Conservation (phyloP, 345 rosid species). For the Combretum micranthum region DNA sequence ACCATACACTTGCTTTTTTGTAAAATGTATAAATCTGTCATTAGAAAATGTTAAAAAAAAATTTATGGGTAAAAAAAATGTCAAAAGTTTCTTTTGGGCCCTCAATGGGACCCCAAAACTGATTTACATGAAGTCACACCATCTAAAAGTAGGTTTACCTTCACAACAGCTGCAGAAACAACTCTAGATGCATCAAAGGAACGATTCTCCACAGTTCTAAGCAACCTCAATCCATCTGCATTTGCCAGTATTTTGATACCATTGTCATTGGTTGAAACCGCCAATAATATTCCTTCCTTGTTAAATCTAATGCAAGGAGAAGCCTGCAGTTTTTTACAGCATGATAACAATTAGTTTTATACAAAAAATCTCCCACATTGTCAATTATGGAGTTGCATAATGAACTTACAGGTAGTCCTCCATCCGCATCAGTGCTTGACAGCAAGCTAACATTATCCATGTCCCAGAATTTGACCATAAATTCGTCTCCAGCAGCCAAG, state of each 20-base stretch:
- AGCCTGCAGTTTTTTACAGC: slow-evolving; percentile 43
- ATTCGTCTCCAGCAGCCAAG: slow-evolving; percentile 88
- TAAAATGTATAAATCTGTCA: too few relatives aligned
- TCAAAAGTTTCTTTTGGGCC: too few relatives aligned
- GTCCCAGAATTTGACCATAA: slow-evolving; percentile 72
- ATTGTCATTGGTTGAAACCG: slow-evolving; percentile 77
- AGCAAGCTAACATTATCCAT: slow-evolving; percentile 53
- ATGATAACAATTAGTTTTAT: neutral
- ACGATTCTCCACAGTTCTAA: slow-evolving; percentile 59
- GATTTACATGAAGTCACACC: slow-evolving; percentile 1
- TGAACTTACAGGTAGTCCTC: slow-evolving; percentile 66
- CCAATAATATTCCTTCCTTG: slow-evolving; percentile 73
- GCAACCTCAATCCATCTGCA: slow-evolving; percentile 63
- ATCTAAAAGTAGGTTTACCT: slow-evolving; percentile 30
- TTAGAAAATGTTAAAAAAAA: too few relatives aligned
- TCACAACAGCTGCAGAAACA: slow-evolving; percentile 49
- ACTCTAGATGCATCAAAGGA: slow-evolving; percentile 78
- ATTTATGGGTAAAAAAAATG: too few relatives aligned
- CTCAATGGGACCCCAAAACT: slow-evolving; percentile 8
- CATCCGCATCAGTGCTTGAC: slow-evolving; percentile 66
- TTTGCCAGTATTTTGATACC: slow-evolving; percentile 69
- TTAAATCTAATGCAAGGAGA: slow-evolving; percentile 73
- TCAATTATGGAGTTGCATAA: too few relatives aligned
- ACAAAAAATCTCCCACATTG: too few relatives aligned
- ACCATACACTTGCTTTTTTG: too few relatives aligned